Evolutionary conservation across 345 rosid species (phyloP).

Genomic region (Gossypioides kirkii): DNA sequence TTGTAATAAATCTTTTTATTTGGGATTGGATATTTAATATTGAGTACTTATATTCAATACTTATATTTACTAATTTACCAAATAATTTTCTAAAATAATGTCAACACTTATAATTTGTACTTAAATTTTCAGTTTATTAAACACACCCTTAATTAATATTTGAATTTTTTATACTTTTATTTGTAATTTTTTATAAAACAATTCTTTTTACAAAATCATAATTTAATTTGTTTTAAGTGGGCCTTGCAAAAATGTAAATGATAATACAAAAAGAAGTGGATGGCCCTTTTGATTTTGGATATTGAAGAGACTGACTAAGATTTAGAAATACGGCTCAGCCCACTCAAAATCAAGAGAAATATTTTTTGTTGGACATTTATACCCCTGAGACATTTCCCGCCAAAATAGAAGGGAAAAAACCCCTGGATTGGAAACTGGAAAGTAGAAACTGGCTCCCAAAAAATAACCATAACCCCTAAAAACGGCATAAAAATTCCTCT

Average conservation of each 20-base stretch:
- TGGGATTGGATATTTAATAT: too few species aligned
- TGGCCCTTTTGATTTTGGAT: not conserved
- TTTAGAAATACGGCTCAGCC: not conserved
- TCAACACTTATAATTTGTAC: too few species aligned
- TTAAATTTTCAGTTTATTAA: too few species aligned
- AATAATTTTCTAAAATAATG: too few species aligned
- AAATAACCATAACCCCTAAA: constrained; percentile 7
- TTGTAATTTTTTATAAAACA: not conserved
- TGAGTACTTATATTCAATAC: too few species aligned
- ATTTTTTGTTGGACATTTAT: not conserved
- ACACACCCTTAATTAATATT: too few species aligned
- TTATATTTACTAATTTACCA: too few species aligned
- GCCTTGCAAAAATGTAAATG: not conserved
- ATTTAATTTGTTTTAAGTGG: not conserved
- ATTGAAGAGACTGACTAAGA: not conserved
- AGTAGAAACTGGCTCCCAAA: not conserved
- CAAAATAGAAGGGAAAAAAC: constrained; percentile 23
- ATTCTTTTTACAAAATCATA: not conserved
- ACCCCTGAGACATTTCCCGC: constrained; percentile 37
- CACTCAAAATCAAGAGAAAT: not conserved
- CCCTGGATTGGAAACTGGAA: too few species aligned
- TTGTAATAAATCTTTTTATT: too few species aligned
- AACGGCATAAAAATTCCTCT: not conserved
- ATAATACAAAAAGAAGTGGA: too few species aligned
- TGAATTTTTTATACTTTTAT: too few species aligned